A percentile compares a stretch with the other conserved stretches of the same genome.
phyloP scores from a whole-genome alignment of 768 basidiomycete genomes.

The Mycena rosella region DNA sequence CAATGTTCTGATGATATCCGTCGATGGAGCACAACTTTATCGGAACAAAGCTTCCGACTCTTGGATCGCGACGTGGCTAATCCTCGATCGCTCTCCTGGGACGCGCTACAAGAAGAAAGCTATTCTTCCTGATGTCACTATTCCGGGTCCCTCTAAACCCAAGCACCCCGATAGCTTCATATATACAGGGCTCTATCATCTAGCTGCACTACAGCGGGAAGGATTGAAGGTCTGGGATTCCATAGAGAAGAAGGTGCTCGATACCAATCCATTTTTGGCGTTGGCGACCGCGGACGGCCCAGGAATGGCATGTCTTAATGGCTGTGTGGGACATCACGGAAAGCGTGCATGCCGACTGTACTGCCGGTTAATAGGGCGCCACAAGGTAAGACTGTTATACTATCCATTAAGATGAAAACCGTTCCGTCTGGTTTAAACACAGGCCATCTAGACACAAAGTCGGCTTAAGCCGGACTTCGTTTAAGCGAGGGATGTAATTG shows the following conservation, averaged over 20 bases:
- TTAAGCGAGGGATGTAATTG: too few relatives aligned
- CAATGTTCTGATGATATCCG: slow-evolving; percentile 37
- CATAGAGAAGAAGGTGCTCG: not conserved
- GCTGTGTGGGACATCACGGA: slow-evolving; percentile 52
- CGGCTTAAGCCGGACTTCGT: too few relatives aligned
- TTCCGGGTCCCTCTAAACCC: not conserved
- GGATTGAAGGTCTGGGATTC: slow-evolving; percentile 13
- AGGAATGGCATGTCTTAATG: slow-evolving; percentile 48
- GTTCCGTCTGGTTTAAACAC: too few relatives aligned
- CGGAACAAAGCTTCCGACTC: slow-evolving; percentile 40
- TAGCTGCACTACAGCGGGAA: slow-evolving; percentile 6
- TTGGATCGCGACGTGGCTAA: slow-evolving; percentile 49
- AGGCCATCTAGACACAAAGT: too few relatives aligned
- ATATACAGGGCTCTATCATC: not conserved
- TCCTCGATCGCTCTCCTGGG: slow-evolving; percentile 36
- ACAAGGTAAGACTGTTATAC: too few relatives aligned
- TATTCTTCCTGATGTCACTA: slow-evolving; percentile 10
- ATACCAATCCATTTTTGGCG: slow-evolving; percentile 33
- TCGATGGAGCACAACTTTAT: slow-evolving; percentile 47
- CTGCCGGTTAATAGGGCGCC: slow-evolving; percentile 46
- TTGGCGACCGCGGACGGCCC: slow-evolving; percentile 50
- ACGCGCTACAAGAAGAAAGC: slow-evolving; percentile 37
- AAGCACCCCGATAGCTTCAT: not conserved
- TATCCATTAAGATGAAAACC: too few relatives aligned
- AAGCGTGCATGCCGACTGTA: slow-evolving; percentile 50